Conservation (phyloP, 768 basidiomycete species). For the Russula sp. region DNA sequence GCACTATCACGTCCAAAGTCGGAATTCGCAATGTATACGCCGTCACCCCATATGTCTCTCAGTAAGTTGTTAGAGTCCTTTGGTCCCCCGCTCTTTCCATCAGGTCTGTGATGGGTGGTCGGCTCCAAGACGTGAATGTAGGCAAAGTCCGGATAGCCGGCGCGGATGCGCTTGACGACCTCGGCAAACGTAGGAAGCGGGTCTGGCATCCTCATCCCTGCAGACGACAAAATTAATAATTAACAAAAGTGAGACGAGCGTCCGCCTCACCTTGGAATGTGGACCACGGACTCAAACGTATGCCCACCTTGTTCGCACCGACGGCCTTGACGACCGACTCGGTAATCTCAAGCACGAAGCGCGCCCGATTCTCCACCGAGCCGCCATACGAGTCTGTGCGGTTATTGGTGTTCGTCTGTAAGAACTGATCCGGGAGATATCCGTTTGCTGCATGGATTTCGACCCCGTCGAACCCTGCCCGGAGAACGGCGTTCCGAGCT, state of each 20-base stretch:
- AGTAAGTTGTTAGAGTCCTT: constrained; percentile 31
- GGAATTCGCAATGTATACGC: constrained; percentile 32
- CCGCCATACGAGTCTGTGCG: constrained; percentile 50
- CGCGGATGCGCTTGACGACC: constrained; percentile 33
- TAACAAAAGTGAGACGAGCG: not conserved
- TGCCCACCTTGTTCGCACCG: constrained; percentile 39
- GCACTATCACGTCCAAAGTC: constrained; percentile 33
- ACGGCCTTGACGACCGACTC: constrained; percentile 39
- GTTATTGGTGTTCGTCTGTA: constrained; percentile 39
- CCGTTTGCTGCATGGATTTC: constrained; percentile 37
- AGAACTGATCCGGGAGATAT: constrained; percentile 41
- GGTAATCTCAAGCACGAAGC: constrained; percentile 43
- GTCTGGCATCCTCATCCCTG: constrained; percentile 28
- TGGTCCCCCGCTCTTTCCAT: not conserved
- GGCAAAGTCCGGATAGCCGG: constrained; percentile 22
- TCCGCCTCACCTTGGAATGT: constrained; percentile 5
- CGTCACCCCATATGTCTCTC: constrained; percentile 32
- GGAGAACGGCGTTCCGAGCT: constrained; percentile 40
- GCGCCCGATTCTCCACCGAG: constrained; percentile 44
- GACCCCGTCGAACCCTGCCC: constrained; percentile 37
- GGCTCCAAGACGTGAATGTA: constrained; percentile 39
- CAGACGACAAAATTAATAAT: not conserved
- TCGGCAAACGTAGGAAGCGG: constrained; percentile 35
- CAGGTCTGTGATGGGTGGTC: not conserved
- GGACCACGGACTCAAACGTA: constrained; percentile 38